Evolutionary conservation across 257 asterid genomes (phyloP), one percentile per base, ranked within the genome.

Genomic region (Vinca minor): DNA sequence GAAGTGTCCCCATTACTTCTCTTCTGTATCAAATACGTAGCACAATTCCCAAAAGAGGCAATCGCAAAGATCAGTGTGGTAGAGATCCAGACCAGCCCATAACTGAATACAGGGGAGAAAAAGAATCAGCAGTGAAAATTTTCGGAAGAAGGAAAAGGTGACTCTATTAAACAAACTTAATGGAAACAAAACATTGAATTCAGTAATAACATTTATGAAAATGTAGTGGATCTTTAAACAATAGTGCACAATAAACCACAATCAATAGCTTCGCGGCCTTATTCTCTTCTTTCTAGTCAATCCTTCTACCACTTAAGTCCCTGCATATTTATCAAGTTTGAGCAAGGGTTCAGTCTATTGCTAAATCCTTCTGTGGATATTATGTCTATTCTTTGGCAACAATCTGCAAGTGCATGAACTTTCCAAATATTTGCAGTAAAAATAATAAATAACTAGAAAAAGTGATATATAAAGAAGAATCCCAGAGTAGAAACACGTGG

Each of bases 31-130:
- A 92, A 72, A 77, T 87, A 92, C 61, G 94, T 84, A 25, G 96
- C 96, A 72, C 93, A 87, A 69, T 92, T 92, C 47, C 98, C 98
- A 20, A 92, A 76, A 63, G 96, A 69, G 26, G 98, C 87, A 67
- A 92, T 73, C 66, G 69, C 81, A 78, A 92, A 92, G 52, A 92
- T 83, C 84, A 92, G 81, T 18, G 96, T 89, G 41, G 98, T 89
- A 67, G 96, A 87, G 81, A 92, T 83, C 98, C 98, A 92, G 72
- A 87, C 83, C 68, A 89, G 88, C 54, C 97, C 98, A 56, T 89
- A 92, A 62, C 97, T 92, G 87, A 73, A 69, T 8, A 41, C 68
- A 71, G 20, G 18, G n/a, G 58, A 61, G 38, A 73, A 55, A 49
- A 58, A 26, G 65, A 53, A 55, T 54, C 38, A 54, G 38, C 38